phyloP scores from a whole-genome alignment of 2,329 filamentous ascomycete species.

The Diaporthe australafricana region DNA sequence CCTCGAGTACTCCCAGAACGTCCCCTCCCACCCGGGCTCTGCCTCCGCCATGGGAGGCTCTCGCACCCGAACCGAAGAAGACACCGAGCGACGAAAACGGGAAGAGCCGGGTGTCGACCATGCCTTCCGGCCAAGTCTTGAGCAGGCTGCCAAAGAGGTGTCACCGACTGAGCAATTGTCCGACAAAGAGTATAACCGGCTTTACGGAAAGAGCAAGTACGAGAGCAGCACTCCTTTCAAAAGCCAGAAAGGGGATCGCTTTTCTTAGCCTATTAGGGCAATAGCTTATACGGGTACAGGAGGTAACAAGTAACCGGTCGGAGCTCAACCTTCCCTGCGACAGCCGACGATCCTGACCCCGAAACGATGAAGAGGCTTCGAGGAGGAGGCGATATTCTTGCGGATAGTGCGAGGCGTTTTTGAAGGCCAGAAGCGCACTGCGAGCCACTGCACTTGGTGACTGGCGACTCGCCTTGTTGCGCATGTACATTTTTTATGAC shows the following conservation, averaged over 20 bases:
- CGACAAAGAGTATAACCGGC: slow-evolving; percentile 73
- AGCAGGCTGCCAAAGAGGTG: slow-evolving; percentile 63
- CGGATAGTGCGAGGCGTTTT: background rate
- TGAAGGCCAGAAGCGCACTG: background rate
- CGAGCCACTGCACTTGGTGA: slow-evolving; percentile 6
- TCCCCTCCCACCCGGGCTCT: slow-evolving; percentile 49
- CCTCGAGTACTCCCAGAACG: slow-evolving; percentile 61
- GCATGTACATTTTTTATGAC: slow-evolving; percentile 29
- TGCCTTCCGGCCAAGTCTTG: slow-evolving; percentile 16
- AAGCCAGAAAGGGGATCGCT: slow-evolving; percentile 87
- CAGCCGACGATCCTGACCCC: background rate
- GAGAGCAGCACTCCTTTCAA: slow-evolving; percentile 82
- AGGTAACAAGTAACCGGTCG: slow-evolving; percentile 4
- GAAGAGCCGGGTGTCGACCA: slow-evolving; percentile 18
- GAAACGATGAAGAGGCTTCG: background rate
- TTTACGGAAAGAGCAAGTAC: slow-evolving; percentile 88
- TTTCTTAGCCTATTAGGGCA: slow-evolving; percentile 62
- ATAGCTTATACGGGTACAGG: slow-evolving; percentile 19
- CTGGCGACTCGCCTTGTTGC: background rate
- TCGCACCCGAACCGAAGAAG: slow-evolving; percentile 43
- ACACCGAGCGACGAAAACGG: slow-evolving; percentile 54
- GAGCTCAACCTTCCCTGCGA: background rate
- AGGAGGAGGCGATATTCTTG: too few relatives aligned
- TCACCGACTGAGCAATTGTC: slow-evolving; percentile 84
- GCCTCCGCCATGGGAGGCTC: slow-evolving; percentile 50